Evolutionary conservation across 805 yeast genomes (phyloP).

Genomic region (Maudiozyma barnettii): DNA sequence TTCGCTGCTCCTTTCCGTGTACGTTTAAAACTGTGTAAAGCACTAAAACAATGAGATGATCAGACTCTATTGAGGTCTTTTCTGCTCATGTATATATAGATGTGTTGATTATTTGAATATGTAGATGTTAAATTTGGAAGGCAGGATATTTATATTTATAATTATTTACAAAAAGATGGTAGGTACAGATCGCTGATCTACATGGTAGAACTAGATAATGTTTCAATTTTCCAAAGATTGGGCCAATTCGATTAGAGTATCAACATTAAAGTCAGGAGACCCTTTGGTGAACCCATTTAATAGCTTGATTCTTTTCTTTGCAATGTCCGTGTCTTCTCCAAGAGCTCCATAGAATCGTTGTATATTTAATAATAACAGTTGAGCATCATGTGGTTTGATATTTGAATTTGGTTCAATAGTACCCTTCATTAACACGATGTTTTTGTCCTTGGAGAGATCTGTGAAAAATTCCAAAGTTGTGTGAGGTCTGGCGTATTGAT

Average conservation of each 20-base stretch:
- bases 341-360: constrained; percentile 79
- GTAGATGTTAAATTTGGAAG: no score
- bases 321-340: constrained; percentile 34
- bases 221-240: constrained; percentile 50
- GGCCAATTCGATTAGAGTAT: constrained; percentile 59
- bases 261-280: constrained; percentile 52
- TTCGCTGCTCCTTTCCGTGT: no score
- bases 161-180: no score
- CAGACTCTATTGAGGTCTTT: no score
- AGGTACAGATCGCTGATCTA: no score
- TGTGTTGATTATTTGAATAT: background rate
- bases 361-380: constrained; percentile 59
- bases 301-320: constrained; percentile 44
- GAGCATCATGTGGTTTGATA: constrained; percentile 66
- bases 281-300: constrained; percentile 66
- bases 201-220: no score
- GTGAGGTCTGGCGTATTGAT: constrained; percentile 90
- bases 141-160: no score
- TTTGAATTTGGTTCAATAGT: constrained; percentile 62
- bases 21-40: no score
- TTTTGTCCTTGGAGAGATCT: constrained; percentile 54
- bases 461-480: constrained; percentile 83
- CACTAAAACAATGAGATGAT: background rate
- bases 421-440: constrained; percentile 77
- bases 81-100: background rate